Conservation (phyloP, 306 rosid species). For the Oxytropis ochrocephala region DNA sequence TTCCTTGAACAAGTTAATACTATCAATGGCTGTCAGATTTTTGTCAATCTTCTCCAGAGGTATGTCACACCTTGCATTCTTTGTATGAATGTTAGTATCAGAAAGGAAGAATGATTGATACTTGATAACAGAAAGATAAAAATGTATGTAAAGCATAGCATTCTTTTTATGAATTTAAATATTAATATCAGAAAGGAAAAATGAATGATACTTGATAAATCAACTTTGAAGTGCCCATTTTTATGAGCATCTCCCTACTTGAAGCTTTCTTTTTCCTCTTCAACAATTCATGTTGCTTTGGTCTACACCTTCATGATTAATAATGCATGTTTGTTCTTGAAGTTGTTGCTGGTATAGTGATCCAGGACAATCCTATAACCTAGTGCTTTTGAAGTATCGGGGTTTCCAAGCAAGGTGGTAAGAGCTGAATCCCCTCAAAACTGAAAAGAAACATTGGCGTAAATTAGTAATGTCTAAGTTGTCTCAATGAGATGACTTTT, state of each 20-base stretch:
- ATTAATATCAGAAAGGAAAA: neutral
- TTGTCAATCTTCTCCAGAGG: slow-evolving; percentile 97
- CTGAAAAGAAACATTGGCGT: too few species aligned
- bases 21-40: slow-evolving; percentile 75
- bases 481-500: too few species aligned
- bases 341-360: neutral
- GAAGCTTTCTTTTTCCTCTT: neutral
- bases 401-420: too few species aligned
- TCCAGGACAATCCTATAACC: neutral
- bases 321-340: neutral
- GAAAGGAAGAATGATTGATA: neutral
- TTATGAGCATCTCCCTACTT: neutral
- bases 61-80: slow-evolving; percentile 30
- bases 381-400: neutral
- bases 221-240: neutral
- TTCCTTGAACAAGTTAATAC: slow-evolving; percentile 82
- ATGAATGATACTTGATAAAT: neutral
- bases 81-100: neutral
- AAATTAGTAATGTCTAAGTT: too few species aligned
- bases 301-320: neutral
- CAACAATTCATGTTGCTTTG: neutral
- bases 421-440: too few species aligned
- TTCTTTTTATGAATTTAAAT: neutral
- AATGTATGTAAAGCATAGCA: slow-evolving; percentile 33
- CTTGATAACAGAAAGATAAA: neutral